Conservation (phyloP, 2,329 filamentous ascomycete species). For the Aspergillus tubingensis region DNA sequence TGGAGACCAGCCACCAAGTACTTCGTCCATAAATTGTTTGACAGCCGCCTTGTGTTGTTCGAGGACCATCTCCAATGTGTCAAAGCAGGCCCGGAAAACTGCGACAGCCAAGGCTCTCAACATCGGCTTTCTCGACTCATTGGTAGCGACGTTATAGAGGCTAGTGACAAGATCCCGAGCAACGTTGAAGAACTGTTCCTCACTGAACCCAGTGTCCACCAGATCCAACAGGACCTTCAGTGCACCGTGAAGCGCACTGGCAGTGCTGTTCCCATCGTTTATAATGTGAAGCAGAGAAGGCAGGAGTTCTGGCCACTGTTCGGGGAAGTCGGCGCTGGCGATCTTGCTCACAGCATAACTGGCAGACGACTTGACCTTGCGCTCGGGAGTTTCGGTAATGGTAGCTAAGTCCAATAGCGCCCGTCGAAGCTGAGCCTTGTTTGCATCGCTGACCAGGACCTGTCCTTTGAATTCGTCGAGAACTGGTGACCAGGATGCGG, state of each 20-base stretch:
- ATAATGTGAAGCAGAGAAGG: slow-evolving; percentile 78
- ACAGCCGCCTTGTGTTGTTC: slow-evolving; percentile 87
- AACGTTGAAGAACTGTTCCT: slow-evolving; percentile 91
- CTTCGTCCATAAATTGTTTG: slow-evolving; percentile 84
- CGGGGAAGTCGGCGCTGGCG: slow-evolving; percentile 87
- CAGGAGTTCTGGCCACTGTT: slow-evolving; percentile 89
- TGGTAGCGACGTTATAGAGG: slow-evolving; percentile 78
- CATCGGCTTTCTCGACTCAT: slow-evolving; percentile 70
- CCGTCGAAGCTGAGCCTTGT: slow-evolving; percentile 72
- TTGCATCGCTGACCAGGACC: slow-evolving; percentile 69
- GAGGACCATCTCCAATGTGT: slow-evolving; percentile 94
- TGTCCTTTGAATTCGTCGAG: slow-evolving; percentile 70
- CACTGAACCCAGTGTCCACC: slow-evolving; percentile 89
- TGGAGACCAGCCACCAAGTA: slow-evolving; percentile 79
- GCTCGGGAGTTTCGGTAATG: slow-evolving; percentile 68
- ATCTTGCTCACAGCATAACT: slow-evolving; percentile 93
- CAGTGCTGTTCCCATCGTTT: slow-evolving; percentile 64
- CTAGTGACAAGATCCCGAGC: slow-evolving; percentile 82
- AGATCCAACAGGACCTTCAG: slow-evolving; percentile 85
- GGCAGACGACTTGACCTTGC: slow-evolving; percentile 85
- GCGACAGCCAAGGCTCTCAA: slow-evolving; percentile 83
- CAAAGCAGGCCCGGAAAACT: slow-evolving; percentile 88
- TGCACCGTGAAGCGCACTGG: slow-evolving; percentile 83
- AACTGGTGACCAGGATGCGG: slow-evolving; percentile 77
- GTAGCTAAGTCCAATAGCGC: slow-evolving; percentile 76